These are phyloP conservation scores for Zygosaccharomyces siamensis DNA, from an alignment of 805 yeast genomes.

Conservation along the genomic window DNA sequence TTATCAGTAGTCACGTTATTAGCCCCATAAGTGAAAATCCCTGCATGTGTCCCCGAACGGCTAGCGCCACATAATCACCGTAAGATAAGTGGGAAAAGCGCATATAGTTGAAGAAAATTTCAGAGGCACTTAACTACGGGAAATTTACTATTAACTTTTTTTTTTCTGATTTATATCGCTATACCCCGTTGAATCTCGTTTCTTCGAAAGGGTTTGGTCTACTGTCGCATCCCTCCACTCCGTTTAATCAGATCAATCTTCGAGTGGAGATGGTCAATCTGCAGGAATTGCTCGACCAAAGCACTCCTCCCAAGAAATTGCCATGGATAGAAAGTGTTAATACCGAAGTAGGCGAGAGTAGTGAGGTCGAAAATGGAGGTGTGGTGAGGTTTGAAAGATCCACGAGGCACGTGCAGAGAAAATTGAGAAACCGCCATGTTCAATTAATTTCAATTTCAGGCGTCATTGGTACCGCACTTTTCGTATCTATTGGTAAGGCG, in stretches of 20 bases:
- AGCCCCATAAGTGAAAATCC: neutral
- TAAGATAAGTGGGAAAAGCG: neutral
- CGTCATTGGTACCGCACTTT: slow-evolving; percentile 75
- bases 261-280: neutral
- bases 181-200: neutral
- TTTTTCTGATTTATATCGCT: neutral
- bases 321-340: slow-evolving; percentile 1
- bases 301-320: neutral
- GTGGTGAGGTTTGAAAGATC: neutral
- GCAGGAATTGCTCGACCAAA: neutral
- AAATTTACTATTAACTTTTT: no score
- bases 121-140: neutral
- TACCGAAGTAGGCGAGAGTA: slow-evolving; percentile 1
- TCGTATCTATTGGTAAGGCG: slow-evolving; percentile 66
- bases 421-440: slow-evolving; percentile 62
- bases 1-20: no score
- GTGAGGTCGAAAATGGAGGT: slow-evolving; percentile 11
- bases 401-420: slow-evolving; percentile 32
- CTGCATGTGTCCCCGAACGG: neutral
- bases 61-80: neutral
- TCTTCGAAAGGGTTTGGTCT: neutral
- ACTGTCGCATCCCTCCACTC: neutral
- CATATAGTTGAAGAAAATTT: neutral
- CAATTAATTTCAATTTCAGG: slow-evolving; percentile 79
- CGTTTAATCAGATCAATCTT: neutral